phyloP scores from a whole-genome alignment of 208 protist genomes.

The Jaenimonas drosophilae region DNA sequence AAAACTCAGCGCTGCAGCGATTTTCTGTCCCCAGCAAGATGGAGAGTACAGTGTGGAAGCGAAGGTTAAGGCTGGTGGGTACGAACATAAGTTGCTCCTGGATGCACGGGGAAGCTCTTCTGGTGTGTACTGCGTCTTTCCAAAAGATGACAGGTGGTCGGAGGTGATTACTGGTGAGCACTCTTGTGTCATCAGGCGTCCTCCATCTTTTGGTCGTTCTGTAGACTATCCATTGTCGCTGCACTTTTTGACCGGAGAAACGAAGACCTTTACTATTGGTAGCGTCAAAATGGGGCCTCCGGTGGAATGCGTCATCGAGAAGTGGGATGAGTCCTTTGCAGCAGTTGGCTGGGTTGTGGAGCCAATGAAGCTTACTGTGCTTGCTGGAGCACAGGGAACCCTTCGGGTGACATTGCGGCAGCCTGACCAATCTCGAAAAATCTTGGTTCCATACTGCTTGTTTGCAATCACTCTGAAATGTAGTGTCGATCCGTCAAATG shows the following conservation, averaged over 20 bases:
- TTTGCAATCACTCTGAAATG: slow-evolving; percentile 9
- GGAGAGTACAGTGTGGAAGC: slow-evolving; percentile 9
- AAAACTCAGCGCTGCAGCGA: slow-evolving; percentile 6
- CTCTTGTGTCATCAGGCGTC: neutral
- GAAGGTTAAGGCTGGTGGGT: slow-evolving; percentile 22
- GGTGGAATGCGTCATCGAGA: slow-evolving; percentile 29
- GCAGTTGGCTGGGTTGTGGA: slow-evolving; percentile 29
- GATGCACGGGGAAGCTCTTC: slow-evolving; percentile 15
- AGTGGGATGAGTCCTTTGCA: slow-evolving; percentile 28
- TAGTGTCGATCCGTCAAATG: slow-evolving; percentile 4
- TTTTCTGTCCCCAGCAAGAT: slow-evolving; percentile 25
- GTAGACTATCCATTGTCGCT: slow-evolving; percentile 22
- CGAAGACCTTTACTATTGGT: slow-evolving; percentile 29
- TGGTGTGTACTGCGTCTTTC: slow-evolving; percentile 24
- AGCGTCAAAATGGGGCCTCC: slow-evolving; percentile 24
- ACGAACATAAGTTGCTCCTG: slow-evolving; percentile 20
- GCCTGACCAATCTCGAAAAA: neutral
- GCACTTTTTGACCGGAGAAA: slow-evolving; percentile 26
- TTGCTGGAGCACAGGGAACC: slow-evolving; percentile 7
- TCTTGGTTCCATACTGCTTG: slow-evolving; percentile 6
- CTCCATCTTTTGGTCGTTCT: slow-evolving; percentile 6
- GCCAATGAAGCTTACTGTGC: slow-evolving; percentile 10
- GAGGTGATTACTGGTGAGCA: slow-evolving; percentile 3
- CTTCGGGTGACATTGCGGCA: slow-evolving; percentile 11
- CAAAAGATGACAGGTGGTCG: slow-evolving; percentile 2